These are phyloP conservation scores for Styphnolobium japonicum DNA, from an alignment of 306 rosid genomes.

Conservation along the genomic window DNA sequence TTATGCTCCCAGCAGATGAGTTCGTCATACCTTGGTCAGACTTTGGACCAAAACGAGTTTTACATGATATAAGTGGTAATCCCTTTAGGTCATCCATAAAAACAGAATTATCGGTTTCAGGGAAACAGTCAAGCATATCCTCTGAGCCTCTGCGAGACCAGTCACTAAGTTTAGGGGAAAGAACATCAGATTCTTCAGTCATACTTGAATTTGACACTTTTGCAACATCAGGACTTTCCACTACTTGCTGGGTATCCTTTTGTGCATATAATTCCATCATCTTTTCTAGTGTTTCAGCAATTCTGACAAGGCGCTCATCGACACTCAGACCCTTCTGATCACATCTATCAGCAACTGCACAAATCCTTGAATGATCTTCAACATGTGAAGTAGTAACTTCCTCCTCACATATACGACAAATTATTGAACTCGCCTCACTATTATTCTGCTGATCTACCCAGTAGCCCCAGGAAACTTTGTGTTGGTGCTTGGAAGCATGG, in stretches of 20 bases:
- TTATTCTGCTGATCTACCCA: constrained; percentile 77
- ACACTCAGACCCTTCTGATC: constrained; percentile 90
- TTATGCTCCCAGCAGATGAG: constrained; percentile 98
- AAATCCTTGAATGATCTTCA: constrained; percentile 94
- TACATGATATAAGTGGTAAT: constrained; percentile 86
- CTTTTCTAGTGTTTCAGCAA: constrained; percentile 85
- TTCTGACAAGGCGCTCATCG: constrained; percentile 81
- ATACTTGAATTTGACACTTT: constrained; percentile 89
- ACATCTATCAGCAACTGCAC: constrained; percentile 95
- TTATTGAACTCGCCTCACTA: constrained; percentile 79
- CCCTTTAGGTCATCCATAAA: constrained; percentile 94
- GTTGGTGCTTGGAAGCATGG: constrained; percentile 82
- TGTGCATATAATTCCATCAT: constrained; percentile 71
- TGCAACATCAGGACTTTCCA: constrained; percentile 93
- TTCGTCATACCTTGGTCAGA: constrained; percentile 99
- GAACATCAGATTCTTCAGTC: constrained; percentile 89
- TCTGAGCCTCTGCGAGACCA: constrained; percentile 97
- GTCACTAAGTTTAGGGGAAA: constrained; percentile 93
- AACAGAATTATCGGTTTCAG: constrained; percentile 76
- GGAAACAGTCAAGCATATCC: constrained; percentile 96
- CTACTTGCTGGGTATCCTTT: constrained; percentile 75
- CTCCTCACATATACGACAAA: constrained; percentile 99
- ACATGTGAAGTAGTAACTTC: constrained; percentile 89
- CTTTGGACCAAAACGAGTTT: constrained; percentile 98
- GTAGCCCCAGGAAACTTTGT: constrained; percentile 84